phyloP scores from a whole-genome alignment of 2,329 filamentous ascomycete genomes.

The Fusarium denticulatum region DNA sequence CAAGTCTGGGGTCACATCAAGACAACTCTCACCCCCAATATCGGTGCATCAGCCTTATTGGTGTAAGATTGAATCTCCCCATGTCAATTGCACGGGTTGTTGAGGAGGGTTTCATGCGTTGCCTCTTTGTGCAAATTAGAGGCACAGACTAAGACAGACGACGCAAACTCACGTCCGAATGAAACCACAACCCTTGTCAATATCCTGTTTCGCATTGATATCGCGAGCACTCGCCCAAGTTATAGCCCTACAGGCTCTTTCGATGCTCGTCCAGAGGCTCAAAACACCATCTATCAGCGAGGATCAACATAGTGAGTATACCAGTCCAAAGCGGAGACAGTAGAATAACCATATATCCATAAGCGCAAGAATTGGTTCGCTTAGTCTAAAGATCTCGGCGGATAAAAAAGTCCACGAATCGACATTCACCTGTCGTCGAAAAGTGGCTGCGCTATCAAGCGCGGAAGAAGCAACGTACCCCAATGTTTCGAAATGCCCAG shows the following conservation, averaged over 20 bases:
- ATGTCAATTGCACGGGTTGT: constrained; percentile 24
- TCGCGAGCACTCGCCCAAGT: background rate
- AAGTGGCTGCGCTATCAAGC: constrained; percentile 12
- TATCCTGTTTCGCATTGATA: background rate
- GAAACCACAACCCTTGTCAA: constrained; percentile 6
- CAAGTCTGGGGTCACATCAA: constrained; percentile 35
- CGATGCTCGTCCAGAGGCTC: background rate
- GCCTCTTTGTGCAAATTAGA: constrained; percentile 12
- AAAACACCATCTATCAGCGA: background rate
- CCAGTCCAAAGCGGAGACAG: background rate
- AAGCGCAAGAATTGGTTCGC: background rate
- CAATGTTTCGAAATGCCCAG: constrained; percentile 15
- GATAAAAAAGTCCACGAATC: constrained; percentile 40
- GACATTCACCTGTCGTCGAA: background rate
- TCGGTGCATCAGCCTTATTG: constrained; percentile 31
- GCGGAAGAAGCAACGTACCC: background rate
- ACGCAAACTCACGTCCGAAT: constrained; percentile 19
- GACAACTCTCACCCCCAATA: constrained; percentile 31
- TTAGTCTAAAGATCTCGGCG: constrained; percentile 7
- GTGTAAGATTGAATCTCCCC: constrained; percentile 37
- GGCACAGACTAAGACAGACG: constrained; percentile 12
- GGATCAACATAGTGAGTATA: background rate
- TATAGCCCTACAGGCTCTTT: background rate
- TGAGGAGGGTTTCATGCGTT: background rate
- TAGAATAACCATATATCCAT: background rate